phyloP scores from a whole-genome alignment of 2,329 filamentous ascomycete genomes.

The Lachnellula cervina region DNA sequence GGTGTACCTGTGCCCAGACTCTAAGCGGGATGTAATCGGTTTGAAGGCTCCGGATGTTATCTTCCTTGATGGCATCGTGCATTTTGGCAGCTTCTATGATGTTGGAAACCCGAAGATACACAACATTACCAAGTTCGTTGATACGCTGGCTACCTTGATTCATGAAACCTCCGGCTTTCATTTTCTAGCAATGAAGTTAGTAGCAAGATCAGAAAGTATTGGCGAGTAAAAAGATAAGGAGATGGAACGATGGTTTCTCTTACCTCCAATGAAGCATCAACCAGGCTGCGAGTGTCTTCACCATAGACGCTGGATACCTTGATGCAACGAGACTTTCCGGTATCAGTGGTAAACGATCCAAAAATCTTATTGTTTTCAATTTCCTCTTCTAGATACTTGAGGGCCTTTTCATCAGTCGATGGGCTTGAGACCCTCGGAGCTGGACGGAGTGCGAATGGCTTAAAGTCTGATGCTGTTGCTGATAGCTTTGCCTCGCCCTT shows the following conservation, averaged over 20 bases:
- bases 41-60: slow-evolving; percentile 15
- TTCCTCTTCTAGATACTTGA: slow-evolving; percentile 1
- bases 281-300: slow-evolving; percentile 12
- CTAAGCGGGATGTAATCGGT: slow-evolving; percentile 24
- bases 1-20: slow-evolving; percentile 16
- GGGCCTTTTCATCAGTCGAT: background rate
- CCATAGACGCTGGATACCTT: slow-evolving; percentile 25
- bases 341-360: slow-evolving; percentile 29
- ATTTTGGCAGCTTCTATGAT: slow-evolving; percentile 22
- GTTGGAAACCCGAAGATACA: slow-evolving; percentile 20
- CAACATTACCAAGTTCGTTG: slow-evolving; percentile 11
- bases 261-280: slow-evolving; percentile 21
- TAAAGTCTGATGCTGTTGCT: slow-evolving; percentile 59
- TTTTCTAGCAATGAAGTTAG: slow-evolving; percentile 14
- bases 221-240: background rate
- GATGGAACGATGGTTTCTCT: background rate
- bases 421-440: slow-evolving; percentile 1
- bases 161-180: slow-evolving; percentile 8
- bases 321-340: slow-evolving; percentile 23
- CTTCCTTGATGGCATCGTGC: slow-evolving; percentile 20
- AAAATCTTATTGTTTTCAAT: background rate
- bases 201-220: background rate
- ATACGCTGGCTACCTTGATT: slow-evolving; percentile 6
- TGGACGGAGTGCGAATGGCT: slow-evolving; percentile 38
- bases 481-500: slow-evolving; percentile 47